Conservation (phyloP, 2,329 filamentous ascomycete genomes). For the Chalaropsis thielavioides region DNA sequence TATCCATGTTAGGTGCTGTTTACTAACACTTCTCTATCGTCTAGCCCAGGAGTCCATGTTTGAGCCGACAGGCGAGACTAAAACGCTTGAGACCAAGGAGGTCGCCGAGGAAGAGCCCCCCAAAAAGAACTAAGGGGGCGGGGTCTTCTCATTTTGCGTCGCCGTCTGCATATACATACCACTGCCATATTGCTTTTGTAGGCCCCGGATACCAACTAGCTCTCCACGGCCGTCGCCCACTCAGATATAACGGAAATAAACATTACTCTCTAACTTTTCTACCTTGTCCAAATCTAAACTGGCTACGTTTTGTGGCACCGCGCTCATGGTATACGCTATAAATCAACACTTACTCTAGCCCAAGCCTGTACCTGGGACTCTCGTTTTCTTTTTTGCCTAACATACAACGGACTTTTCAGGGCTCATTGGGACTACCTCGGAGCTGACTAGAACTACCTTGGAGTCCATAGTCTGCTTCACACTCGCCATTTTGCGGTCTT, state of each 20-base stretch:
- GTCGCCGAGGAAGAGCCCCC: background rate
- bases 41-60: constrained; percentile 50
- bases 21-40: constrained; percentile 18
- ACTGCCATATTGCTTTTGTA: background rate
- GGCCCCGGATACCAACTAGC: background rate
- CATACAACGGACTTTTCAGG: background rate
- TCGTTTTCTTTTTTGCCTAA: background rate
- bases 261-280: background rate
- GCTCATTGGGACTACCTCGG: background rate
- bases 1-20: no score
- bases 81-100: background rate
- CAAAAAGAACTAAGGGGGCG: constrained; percentile 2
- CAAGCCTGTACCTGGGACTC: background rate
- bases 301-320: background rate
- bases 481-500: background rate
- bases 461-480: background rate
- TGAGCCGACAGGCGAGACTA: background rate
- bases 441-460: background rate
- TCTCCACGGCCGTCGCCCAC: background rate
- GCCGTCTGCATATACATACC: background rate
- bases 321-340: background rate
- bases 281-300: background rate
- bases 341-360: background rate
- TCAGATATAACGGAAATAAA: background rate
- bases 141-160: background rate